These are phyloP conservation scores for Mucor mucedo DNA, from an alignment of 371 early-diverging fungal genomes.

Conservation along the genomic window DNA sequence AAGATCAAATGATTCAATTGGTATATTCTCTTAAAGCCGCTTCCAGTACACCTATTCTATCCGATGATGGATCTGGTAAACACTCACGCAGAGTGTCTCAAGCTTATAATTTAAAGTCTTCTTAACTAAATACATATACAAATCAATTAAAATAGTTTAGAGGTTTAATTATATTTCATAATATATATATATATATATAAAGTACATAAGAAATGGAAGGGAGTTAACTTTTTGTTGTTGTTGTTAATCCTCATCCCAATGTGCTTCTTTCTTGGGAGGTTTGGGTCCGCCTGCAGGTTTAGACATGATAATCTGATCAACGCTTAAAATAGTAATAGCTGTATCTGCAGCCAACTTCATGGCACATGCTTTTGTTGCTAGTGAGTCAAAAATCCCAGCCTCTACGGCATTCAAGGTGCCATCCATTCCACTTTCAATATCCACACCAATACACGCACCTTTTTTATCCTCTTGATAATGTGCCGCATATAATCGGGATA, in stretches of 20 bases:
- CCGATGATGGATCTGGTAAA: constrained; percentile 31
- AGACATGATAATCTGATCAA: constrained; percentile 98
- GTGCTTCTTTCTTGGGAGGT: constrained; percentile 83
- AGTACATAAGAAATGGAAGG: constrained; percentile 2
- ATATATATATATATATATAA: background rate
- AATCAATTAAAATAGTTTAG: no score
- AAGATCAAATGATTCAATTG: constrained; percentile 61
- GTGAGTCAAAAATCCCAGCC: constrained; percentile 80
- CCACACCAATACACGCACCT: constrained; percentile 65
- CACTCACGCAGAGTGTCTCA: constrained; percentile 48
- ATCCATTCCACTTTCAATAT: constrained; percentile 82
- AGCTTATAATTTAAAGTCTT: constrained; percentile 40
- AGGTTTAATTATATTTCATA: no score
- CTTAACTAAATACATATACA: background rate
- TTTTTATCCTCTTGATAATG: constrained; percentile 78
- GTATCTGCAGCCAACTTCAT: constrained; percentile 91
- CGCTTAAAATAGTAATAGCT: constrained; percentile 91
- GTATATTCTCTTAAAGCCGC: constrained; percentile 50
- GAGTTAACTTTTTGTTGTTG: background rate
- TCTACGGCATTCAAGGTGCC: constrained; percentile 81
- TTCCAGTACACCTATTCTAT: constrained; percentile 18
- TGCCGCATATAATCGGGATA: constrained; percentile 93
- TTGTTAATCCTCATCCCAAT: constrained; percentile 89
- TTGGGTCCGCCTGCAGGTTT: constrained; percentile 98
- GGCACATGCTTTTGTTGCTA: constrained; percentile 85